Base-by-base conservation (phyloP, 768 basidiomycete genomes). In the Epithele typhae region DNA sequence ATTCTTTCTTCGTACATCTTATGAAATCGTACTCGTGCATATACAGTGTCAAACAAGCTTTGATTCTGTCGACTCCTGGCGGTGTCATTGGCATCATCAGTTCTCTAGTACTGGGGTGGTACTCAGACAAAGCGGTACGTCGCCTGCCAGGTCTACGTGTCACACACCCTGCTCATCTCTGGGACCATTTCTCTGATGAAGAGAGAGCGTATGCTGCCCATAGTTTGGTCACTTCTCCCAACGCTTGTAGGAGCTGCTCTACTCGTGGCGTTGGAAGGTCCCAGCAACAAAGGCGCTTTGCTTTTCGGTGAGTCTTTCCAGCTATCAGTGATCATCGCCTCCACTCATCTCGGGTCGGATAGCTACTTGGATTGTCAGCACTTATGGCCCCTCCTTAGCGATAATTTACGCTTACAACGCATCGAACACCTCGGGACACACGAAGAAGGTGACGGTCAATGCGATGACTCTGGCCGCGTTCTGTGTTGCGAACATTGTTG, bases 391-490 rank as follows among this genome's bases (percentile, higher is more conserved):
- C 38, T 76, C 79, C 0, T 61, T 85, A 5, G 74, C 81, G 0
- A 74, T 75, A 0, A 69, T 83, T n/a, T 84, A 84, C 46, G 80
- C 82, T 0, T 84, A 79, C 53, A 82, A 82, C 43, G 78, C 81
- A 4, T 76, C 75, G 40, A 83, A 84, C 56, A 83, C 76, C 0
- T 74, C 74, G 25, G 81, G 81, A 0, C 77, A 81, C 39, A 84
- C 81, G 8, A 84, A 85, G 69, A 85, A 84, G 65, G 68, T 68
- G 12, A 83, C 81, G 1, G 71, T 82, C 49, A 82, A 82, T 47
- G 76, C 79, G 6, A 69, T 81, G 72, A 82, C 78, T 1, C 64
- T 82, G 12, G 70, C 73, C 2, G 64, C 76, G 0, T 81, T 82
- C 55, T 71, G 72, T 42, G 52, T 79, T 21, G 79, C 82, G 15